Evolutionary conservation across 305 asterid species (phyloP).

Genomic region (Fraxinus albicans): DNA sequence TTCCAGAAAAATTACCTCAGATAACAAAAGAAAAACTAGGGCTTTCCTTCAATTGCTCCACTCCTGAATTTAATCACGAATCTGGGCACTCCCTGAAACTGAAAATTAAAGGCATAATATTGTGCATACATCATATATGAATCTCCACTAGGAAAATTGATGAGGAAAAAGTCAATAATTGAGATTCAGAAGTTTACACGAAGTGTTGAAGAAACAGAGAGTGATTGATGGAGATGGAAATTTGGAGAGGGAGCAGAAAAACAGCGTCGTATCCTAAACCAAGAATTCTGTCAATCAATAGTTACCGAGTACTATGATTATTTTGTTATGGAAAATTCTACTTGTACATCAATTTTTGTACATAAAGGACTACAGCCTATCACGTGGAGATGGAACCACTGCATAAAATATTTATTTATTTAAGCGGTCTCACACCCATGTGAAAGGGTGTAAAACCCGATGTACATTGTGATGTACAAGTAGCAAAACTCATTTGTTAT

Average conservation of each 20-base stretch:
- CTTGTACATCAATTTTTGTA: too few species aligned
- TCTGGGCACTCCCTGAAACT: neutral
- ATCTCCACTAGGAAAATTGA: neutral
- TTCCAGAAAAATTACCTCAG: conserved; percentile 12
- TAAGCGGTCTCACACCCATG: too few species aligned
- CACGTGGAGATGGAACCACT: too few species aligned
- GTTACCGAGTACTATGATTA: too few species aligned
- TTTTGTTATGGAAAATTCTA: too few species aligned
- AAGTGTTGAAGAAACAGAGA: neutral
- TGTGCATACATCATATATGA: neutral
- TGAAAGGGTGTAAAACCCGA: too few species aligned
- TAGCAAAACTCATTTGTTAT: too few species aligned
- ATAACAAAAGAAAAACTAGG: conserved; percentile 8
- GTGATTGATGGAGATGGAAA: neutral
- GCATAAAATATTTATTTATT: too few species aligned
- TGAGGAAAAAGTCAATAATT: neutral
- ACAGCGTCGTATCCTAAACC: neutral
- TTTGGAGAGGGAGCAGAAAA: too few species aligned
- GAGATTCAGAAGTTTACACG: neutral
- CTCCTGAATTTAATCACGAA: neutral
- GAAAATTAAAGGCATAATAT: neutral
- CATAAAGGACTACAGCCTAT: too few species aligned
- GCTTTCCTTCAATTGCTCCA: conserved; percentile 16
- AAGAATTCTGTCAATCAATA: too few species aligned
- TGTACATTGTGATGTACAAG: too few species aligned